Evolutionary conservation across 2,329 filamentous ascomycete species (phyloP).

Genomic region (Pseudocercospora crystallina): DNA sequence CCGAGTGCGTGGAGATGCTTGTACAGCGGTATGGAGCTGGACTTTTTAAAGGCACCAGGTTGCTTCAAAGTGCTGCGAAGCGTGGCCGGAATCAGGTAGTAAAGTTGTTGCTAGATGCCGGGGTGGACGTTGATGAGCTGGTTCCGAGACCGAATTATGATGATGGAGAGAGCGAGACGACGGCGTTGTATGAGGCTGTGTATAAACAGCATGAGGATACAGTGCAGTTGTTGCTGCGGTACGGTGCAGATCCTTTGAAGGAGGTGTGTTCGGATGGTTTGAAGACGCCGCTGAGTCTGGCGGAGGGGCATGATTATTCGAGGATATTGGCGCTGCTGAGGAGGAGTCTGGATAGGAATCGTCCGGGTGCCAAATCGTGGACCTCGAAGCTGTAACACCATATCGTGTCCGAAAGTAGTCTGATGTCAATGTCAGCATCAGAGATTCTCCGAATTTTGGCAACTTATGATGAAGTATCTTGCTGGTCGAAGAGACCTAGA

Average conservation of each 20-base stretch:
- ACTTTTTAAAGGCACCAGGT: slow-evolving; percentile 12
- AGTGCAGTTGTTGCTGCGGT: slow-evolving; percentile 10
- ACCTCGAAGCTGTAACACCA: slow-evolving; percentile 5
- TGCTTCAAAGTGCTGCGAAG: slow-evolving; percentile 20
- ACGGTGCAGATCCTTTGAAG: slow-evolving; percentile 17
- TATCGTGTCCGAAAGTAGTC: too few relatives aligned
- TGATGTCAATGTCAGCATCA: too few relatives aligned
- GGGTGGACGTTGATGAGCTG: slow-evolving; percentile 17
- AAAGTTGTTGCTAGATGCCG: slow-evolving; percentile 13
- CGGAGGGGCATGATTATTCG: slow-evolving; percentile 10
- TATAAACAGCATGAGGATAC: slow-evolving; percentile 19
- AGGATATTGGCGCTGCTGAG: slow-evolving; percentile 10
- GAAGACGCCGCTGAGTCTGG: slow-evolving; percentile 17
- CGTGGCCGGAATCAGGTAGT: slow-evolving; percentile 14
- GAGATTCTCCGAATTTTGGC: too few relatives aligned
- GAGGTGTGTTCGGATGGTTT: slow-evolving; percentile 8
- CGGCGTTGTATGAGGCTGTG: slow-evolving; percentile 20
- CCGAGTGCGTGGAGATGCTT: slow-evolving; percentile 14
- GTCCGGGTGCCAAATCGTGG: not conserved
- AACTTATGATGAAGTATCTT: too few relatives aligned
- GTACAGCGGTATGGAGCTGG: slow-evolving; percentile 8
- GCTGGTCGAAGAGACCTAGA: too few relatives aligned
- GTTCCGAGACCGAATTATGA: slow-evolving; percentile 7
- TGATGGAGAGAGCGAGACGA: slow-evolving; percentile 15
- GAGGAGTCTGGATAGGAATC: not conserved